A percentile compares a stretch with the other conserved stretches of the same genome.
These are phyloP conservation scores for Cyberlindnera mycetangii DNA, from an alignment of 805 yeast genomes.

Conservation along the genomic window DNA sequence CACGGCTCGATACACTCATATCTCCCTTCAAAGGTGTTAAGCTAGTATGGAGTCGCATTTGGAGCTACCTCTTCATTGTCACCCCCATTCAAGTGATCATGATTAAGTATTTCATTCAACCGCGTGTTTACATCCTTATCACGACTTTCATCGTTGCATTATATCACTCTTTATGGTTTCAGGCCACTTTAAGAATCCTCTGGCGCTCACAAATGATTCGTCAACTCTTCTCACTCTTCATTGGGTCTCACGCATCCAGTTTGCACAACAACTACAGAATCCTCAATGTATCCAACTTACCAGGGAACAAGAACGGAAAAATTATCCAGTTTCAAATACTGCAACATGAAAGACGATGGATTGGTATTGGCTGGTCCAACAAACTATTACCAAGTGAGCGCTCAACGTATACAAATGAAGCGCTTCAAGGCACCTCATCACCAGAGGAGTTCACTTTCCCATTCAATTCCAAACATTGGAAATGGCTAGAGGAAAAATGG, in stretches of 20 bases:
- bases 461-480: constrained; percentile 44
- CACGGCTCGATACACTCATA: constrained; percentile 36
- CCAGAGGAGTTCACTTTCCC: constrained; percentile 46
- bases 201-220: constrained; percentile 47
- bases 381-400: constrained; percentile 51
- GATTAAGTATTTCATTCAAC: constrained; percentile 32
- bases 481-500: constrained; percentile 58
- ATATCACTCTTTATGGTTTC: constrained; percentile 46
- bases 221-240: constrained; percentile 34
- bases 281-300: constrained; percentile 35
- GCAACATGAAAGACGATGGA: constrained; percentile 61
- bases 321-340: constrained; percentile 47
- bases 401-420: constrained; percentile 43
- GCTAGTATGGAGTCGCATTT: constrained; percentile 33
- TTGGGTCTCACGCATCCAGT: constrained; percentile 31
- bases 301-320: constrained; percentile 44
- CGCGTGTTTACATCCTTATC: constrained; percentile 36
- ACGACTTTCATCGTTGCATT: constrained; percentile 36
- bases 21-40: constrained; percentile 15
- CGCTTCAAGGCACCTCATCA: constrained; percentile 30
- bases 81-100: constrained; percentile 40
- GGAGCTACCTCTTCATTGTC: constrained; percentile 31
- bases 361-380: constrained; percentile 59
- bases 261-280: constrained; percentile 32
- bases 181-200: constrained; percentile 39